phyloP scores from a whole-genome alignment of 345 rosid genomes.

The Brassica juncea region DNA sequence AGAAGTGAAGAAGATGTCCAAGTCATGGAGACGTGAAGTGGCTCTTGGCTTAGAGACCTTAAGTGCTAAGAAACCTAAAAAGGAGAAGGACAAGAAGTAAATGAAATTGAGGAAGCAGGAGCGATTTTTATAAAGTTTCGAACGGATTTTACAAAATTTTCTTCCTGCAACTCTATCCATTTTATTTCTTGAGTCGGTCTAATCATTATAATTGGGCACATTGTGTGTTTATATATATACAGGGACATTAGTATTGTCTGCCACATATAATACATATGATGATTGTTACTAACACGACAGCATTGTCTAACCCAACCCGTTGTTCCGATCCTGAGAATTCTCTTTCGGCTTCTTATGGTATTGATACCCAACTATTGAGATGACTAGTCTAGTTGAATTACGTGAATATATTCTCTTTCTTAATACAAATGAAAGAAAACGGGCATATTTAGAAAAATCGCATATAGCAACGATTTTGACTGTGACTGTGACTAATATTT shows the following conservation, averaged over 20 bases:
- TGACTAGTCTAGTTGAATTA: not conserved
- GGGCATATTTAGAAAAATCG: not conserved
- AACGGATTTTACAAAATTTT: slow-evolving; percentile 17
- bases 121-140: not conserved
- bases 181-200: not conserved
- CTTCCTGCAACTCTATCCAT: slow-evolving; percentile 16
- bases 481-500: no score
- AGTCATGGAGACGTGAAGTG: slow-evolving; percentile 34
- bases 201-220: not conserved
- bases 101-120: slow-evolving; percentile 43
- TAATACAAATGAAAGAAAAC: not conserved
- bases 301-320: not conserved
- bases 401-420: not conserved
- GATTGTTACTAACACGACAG: not conserved
- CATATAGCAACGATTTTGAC: no score
- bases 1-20: slow-evolving; percentile 73
- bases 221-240: slow-evolving; percentile 12
- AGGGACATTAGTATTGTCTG: not conserved
- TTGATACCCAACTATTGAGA: not conserved
- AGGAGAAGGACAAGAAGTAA: slow-evolving; percentile 47
- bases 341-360: not conserved
- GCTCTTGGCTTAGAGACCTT: slow-evolving; percentile 47
- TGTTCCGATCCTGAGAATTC: not conserved
- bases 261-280: slow-evolving; percentile 1
- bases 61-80: slow-evolving; percentile 44